Evolutionary conservation across 306 rosid genomes (phyloP), one percentile per base, ranked within the genome.

Genomic region (Lablab purpureus): DNA sequence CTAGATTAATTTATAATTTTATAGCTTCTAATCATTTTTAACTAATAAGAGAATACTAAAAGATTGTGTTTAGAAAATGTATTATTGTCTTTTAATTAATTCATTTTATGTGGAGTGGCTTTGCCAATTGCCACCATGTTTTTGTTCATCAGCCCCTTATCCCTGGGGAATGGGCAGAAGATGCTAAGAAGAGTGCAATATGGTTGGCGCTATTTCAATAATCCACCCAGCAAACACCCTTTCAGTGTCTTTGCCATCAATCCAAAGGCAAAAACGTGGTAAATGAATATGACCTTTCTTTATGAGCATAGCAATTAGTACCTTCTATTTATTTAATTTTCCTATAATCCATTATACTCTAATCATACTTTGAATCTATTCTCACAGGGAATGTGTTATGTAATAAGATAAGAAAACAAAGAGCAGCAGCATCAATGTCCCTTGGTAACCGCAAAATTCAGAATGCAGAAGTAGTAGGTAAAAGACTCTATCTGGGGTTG

Each of bases 401-500:
- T 32, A 52, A 67, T 17, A 68, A 17, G 54, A 15, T 27, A 36
- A 75, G 67, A 37, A 67, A 75, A 68, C 32, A 73, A 81, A 85
- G 76, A 45, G 41, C 41, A 45, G 41, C 41, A 75, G 60, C 47
- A 50, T 71, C 81, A 70, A 91, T 89, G 92, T 82, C 84, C 50
- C 40, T 55, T 10, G 86, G 75, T 11, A 69, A 80, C 81, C 62
- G 28, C 18, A 23, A 69, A 74, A 70, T 40, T 19, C 81, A 56
- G 18, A 80, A 78, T 15, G 17, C 45, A 19, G 79, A 56, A 81
- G 52, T 65, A 10, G 45, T 13, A 82, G 58, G 82, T 52, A 88
- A 81, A 34, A 74, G 75, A 82, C 93, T 92, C 59, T 94, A 89
- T 87, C 97, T 94, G 12, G 97, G 97, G 19, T 80, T 94, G 92